These are phyloP conservation scores for Geranium brycei DNA, from an alignment of 345 rosid species.

Conservation along the genomic window DNA sequence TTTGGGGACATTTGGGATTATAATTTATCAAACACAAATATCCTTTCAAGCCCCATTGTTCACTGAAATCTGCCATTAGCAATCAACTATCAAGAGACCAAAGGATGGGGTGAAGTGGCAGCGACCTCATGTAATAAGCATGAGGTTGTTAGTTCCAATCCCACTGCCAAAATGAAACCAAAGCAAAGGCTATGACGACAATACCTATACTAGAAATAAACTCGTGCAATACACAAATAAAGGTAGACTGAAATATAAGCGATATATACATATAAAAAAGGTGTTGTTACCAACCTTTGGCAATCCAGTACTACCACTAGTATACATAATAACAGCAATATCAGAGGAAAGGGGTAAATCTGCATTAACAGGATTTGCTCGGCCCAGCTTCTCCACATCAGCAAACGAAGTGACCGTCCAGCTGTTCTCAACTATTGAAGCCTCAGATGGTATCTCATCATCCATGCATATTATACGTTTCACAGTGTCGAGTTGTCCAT, in stretches of 20 bases:
- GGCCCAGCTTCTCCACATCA: slow-evolving; percentile 64
- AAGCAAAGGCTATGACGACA: background rate
- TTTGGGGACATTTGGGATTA: no score
- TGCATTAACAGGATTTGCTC: slow-evolving; percentile 52
- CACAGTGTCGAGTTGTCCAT: slow-evolving; percentile 86
- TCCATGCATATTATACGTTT: slow-evolving; percentile 78
- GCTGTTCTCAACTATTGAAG: slow-evolving; percentile 23
- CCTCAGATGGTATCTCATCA: slow-evolving; percentile 55
- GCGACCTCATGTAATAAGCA: no score
- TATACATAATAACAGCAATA: slow-evolving; percentile 93
- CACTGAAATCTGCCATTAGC: no score
- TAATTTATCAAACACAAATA: no score
- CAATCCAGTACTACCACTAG: slow-evolving; percentile 98
- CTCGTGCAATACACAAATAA: slow-evolving; percentile 1
- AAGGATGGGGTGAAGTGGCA: no score
- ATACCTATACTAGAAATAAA: background rate
- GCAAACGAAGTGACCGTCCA: slow-evolving; percentile 53
- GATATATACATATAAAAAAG: slow-evolving; percentile 1
- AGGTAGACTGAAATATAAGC: slow-evolving; percentile 4
- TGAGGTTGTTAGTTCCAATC: no score
- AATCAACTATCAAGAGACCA: no score
- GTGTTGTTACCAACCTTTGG: slow-evolving; percentile 59
- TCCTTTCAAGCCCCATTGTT: no score
- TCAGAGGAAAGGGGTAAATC: slow-evolving; percentile 68
- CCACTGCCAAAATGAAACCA: no score